A percentile compares a stretch with the other conserved stretches of the same genome.
Evolutionary conservation across 257 asterid species (phyloP).

Genomic region (Forsythia suspensa): DNA sequence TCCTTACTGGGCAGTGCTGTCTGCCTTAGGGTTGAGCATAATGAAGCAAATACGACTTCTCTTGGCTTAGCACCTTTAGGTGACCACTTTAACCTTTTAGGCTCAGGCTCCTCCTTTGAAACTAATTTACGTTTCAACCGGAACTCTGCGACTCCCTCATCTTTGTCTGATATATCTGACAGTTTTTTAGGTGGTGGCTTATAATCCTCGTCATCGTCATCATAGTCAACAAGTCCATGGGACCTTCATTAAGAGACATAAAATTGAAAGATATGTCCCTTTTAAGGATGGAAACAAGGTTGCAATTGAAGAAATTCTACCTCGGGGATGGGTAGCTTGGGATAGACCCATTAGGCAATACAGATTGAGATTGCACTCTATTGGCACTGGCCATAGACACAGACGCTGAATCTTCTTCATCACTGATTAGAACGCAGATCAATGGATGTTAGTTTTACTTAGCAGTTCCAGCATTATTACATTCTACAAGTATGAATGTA

Average conservation of each 20-base stretch:
- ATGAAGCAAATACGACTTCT: conserved; percentile 68
- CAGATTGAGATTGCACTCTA: conserved; percentile 40
- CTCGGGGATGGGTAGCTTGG: conserved; percentile 45
- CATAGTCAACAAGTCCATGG: conserved; percentile 93
- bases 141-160: conserved; percentile 49
- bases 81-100: conserved; percentile 57
- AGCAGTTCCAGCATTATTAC: neutral
- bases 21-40: conserved; percentile 66
- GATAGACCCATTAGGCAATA: conserved; percentile 60
- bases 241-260: conserved; percentile 48
- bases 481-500: neutral
- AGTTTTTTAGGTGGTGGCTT: conserved; percentile 76
- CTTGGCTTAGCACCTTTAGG: conserved; percentile 66
- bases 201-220: conserved; percentile 91
- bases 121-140: conserved; percentile 68
- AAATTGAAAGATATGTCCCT: conserved; percentile 8
- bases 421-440: conserved; percentile 42
- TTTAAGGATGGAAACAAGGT: neutral
- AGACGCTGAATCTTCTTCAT: conserved; percentile 94
- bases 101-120: conserved; percentile 66
- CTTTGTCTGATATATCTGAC: conserved; percentile 51
- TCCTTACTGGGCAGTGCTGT: conserved; percentile 59
- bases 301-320: conserved; percentile 35
- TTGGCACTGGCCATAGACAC: conserved; percentile 49
- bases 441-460: neutral